Evolutionary conservation across 257 asterid species (phyloP).

Genomic region (Ligustrum vulgare): DNA sequence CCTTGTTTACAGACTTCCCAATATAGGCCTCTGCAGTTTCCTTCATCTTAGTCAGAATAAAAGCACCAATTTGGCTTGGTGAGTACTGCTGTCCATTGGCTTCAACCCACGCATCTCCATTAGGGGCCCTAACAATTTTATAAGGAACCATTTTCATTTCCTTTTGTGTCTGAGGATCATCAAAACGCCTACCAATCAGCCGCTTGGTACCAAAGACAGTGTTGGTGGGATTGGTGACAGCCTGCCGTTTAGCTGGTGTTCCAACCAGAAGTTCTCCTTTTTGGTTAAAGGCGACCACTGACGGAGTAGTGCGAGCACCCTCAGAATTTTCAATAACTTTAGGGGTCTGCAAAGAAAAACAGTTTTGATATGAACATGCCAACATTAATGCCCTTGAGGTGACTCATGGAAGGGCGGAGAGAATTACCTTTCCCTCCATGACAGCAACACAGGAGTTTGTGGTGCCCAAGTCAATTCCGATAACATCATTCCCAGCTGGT

Average conservation of each 20-base stretch:
- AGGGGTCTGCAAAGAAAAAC: slow-evolving; percentile 1
- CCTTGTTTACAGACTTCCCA: too few species aligned
- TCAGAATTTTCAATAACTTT: slow-evolving; percentile 29
- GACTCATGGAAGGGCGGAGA: neutral
- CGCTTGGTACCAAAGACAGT: slow-evolving; percentile 27
- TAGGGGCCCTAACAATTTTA: slow-evolving; percentile 21
- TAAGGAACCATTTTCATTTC: slow-evolving; percentile 32
- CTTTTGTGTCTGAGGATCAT: slow-evolving; percentile 26
- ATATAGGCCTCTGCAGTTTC: too few species aligned
- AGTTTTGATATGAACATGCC: neutral
- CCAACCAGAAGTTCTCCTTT: slow-evolving; percentile 26
- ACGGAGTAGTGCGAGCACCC: slow-evolving; percentile 27
- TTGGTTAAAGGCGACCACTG: slow-evolving; percentile 23
- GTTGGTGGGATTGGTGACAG: slow-evolving; percentile 25
- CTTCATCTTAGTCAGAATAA: too few species aligned
- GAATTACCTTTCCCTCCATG: slow-evolving; percentile 28
- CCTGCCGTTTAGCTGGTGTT: slow-evolving; percentile 26
- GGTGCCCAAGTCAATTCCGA: slow-evolving; percentile 30
- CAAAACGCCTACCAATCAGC: slow-evolving; percentile 26
- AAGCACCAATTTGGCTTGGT: slow-evolving; percentile 2
- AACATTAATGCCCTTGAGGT: neutral
- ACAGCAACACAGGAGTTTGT: slow-evolving; percentile 27
- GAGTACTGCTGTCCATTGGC: slow-evolving; percentile 24
- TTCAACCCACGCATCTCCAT: slow-evolving; percentile 29
- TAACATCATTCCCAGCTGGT: slow-evolving; percentile 21